These are phyloP conservation scores for Stropharia rugosoannulata DNA, from an alignment of 768 basidiomycete species.

Conservation along the genomic window DNA sequence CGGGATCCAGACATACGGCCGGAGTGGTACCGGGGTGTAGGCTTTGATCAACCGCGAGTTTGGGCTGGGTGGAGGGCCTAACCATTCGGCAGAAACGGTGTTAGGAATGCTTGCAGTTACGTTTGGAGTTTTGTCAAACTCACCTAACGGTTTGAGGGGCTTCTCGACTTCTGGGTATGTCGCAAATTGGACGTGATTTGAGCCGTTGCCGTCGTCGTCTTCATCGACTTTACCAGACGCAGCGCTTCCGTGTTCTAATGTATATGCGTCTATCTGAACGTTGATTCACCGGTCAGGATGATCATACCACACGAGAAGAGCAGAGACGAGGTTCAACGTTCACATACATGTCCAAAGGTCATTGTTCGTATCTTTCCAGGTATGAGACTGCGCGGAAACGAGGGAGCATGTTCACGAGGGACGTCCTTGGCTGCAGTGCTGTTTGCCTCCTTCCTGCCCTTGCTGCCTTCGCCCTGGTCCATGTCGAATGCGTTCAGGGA, in stretches of 20 bases:
- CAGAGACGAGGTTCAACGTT: no score
- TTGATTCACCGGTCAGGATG: no score
- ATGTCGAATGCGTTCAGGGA: no score
- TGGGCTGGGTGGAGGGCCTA: background rate
- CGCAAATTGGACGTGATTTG: constrained; percentile 15
- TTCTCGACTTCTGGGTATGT: constrained; percentile 5
- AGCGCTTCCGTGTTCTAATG: background rate
- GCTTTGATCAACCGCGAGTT: background rate
- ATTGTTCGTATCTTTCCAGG: no score
- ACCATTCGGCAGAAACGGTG: background rate
- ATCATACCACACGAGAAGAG: no score
- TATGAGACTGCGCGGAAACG: no score
- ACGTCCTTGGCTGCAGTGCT: no score
- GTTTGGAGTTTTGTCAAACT: background rate
- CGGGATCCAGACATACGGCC: constrained; percentile 45
- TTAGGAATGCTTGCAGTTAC: background rate
- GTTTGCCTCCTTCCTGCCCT: no score
- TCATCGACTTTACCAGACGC: background rate
- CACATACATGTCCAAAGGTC: no score
- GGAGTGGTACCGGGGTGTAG: constrained; percentile 46
- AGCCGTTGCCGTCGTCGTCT: background rate
- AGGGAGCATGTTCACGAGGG: no score
- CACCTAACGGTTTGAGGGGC: background rate
- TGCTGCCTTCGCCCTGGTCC: no score
- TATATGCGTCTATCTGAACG: background rate